Percentiles rank a stretch among this genome's conserved stretches.
These are phyloP conservation scores for Atkinsonella hypoxylon DNA, from an alignment of 2,329 filamentous ascomycete genomes.

Conservation along the genomic window DNA sequence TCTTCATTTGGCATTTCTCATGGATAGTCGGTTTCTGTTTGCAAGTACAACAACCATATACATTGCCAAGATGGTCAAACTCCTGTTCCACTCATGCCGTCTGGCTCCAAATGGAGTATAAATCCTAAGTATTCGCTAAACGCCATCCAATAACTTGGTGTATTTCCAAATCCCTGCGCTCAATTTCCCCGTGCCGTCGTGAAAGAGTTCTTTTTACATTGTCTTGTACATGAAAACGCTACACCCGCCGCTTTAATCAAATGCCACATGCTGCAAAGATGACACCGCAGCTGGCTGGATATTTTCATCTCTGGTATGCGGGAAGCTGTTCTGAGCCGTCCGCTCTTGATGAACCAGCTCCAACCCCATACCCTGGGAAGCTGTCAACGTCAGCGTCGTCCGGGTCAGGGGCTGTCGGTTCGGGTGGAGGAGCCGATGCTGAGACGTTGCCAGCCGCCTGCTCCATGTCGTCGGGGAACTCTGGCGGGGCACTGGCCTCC, in stretches of 20 bases:
- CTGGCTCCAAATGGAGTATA: background rate
- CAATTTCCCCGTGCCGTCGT: background rate
- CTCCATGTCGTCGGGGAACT: constrained; percentile 42
- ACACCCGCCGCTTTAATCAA: background rate
- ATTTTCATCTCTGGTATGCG: constrained; percentile 25
- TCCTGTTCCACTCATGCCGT: background rate
- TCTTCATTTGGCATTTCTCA: no score
- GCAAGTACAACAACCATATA: no score
- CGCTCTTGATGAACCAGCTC: constrained; percentile 13
- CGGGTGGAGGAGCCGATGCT: constrained; percentile 13
- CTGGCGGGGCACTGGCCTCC: constrained; percentile 51
- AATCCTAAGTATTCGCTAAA: background rate
- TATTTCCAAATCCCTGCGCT: background rate
- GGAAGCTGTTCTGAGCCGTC: constrained; percentile 22
- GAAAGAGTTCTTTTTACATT: background rate
- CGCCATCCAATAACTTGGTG: background rate
- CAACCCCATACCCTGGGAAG: constrained; percentile 15
- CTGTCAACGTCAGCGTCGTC: constrained; percentile 42
- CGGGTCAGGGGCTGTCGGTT: constrained; percentile 48
- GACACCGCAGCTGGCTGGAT: background rate
- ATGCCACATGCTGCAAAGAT: background rate
- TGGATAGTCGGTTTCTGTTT: no score
- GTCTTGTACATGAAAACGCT: background rate
- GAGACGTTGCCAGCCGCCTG: constrained; percentile 18
- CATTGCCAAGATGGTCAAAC: no score